Percentiles rank a stretch among this genome's conserved stretches.
Evolutionary conservation across 2,329 filamentous ascomycete species (phyloP).

Genomic region (Lachnellula arida): DNA sequence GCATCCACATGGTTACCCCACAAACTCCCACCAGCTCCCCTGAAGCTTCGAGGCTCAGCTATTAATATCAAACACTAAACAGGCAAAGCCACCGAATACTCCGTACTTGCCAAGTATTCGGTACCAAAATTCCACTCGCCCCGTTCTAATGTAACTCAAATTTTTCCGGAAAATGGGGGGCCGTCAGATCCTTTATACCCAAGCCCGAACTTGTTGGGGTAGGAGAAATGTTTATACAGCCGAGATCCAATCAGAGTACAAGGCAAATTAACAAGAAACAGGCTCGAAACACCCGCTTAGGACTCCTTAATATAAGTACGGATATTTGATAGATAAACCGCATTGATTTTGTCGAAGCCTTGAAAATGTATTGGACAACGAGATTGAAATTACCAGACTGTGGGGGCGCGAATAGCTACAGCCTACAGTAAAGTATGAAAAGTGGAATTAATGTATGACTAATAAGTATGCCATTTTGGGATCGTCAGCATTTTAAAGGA

Average conservation of each 20-base stretch:
- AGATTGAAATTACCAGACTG: too few relatives aligned
- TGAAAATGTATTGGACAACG: too few relatives aligned
- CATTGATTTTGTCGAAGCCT: too few relatives aligned
- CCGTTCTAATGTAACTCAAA: neutral
- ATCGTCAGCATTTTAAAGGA: too few relatives aligned
- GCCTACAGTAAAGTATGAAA: too few relatives aligned
- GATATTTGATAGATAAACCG: neutral
- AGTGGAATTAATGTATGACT: too few relatives aligned
- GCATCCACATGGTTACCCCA: too few relatives aligned
- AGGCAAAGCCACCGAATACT: neutral
- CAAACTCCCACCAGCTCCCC: too few relatives aligned
- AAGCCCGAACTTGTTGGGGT: neutral
- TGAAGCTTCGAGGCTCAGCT: too few relatives aligned
- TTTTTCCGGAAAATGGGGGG: neutral
- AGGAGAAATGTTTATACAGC: neutral
- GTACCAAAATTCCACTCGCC: neutral
- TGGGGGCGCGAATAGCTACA: too few relatives aligned
- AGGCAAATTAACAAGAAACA: neutral
- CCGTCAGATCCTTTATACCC: neutral
- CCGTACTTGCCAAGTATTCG: neutral
- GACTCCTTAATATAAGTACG: neutral
- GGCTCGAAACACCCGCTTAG: neutral
- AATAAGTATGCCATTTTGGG: too few relatives aligned
- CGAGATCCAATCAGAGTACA: neutral
- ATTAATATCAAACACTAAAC: too few relatives aligned